These are phyloP conservation scores for Candida pseudoglaebosa DNA, from an alignment of 805 yeast species.

Conservation along the genomic window DNA sequence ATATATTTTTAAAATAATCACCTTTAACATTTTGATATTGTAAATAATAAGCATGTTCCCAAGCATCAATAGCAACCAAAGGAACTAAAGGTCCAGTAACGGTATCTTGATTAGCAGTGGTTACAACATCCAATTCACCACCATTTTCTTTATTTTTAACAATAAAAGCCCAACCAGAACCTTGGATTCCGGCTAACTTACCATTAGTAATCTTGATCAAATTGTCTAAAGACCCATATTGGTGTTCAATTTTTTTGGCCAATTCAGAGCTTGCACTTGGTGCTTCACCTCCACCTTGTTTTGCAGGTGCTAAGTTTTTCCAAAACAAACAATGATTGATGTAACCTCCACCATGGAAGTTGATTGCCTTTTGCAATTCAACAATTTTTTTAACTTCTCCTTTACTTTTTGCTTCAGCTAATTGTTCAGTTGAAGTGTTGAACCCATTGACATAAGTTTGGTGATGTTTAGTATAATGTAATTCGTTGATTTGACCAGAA, in stretches of 20 bases:
- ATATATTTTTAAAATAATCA: conserved; percentile 47
- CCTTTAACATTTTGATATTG: conserved; percentile 50
- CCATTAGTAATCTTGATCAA: conserved; percentile 39
- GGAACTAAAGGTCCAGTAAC: conserved; percentile 41
- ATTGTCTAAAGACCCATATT: conserved; percentile 43
- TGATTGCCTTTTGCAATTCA: conserved; percentile 42
- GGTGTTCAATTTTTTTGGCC: conserved; percentile 34
- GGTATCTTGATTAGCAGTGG: conserved; percentile 48
- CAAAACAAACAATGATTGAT: conserved; percentile 48
- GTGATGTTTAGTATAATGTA: conserved; percentile 49
- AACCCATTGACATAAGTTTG: conserved; percentile 47
- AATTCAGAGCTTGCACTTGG: conserved; percentile 43
- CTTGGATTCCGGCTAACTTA: conserved; percentile 47
- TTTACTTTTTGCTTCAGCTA: conserved; percentile 28
- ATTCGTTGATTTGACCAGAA: conserved; percentile 42
- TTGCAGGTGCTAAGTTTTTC: conserved; percentile 45
- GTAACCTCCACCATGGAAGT: conserved; percentile 51
- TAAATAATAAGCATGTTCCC: conserved; percentile 54
- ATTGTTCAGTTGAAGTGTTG: conserved; percentile 42
- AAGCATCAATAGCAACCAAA: conserved; percentile 49
- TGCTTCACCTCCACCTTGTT: conserved; percentile 54
- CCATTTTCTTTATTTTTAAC: conserved; percentile 45
- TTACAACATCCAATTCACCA: conserved; percentile 38
- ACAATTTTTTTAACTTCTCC: conserved; percentile 40
- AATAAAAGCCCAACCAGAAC: conserved; percentile 52